A percentile compares a stretch with the other conserved stretches of the same genome.
phyloP scores from a whole-genome alignment of 225 moss, liverwort and hornwort genomes.

The Pleurozium schreberi region DNA sequence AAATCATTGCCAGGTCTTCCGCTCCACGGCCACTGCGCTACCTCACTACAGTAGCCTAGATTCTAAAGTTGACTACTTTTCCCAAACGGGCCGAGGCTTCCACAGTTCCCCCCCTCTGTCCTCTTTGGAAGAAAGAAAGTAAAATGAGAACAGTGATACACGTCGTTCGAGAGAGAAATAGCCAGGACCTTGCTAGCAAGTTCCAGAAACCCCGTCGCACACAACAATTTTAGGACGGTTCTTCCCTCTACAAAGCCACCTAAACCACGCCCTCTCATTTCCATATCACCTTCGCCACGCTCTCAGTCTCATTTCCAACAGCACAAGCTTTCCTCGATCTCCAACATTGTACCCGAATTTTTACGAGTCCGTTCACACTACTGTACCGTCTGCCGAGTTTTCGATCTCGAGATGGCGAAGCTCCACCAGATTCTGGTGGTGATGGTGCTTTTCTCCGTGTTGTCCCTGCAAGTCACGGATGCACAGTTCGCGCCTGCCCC shows the following conservation, averaged over 20 bases:
- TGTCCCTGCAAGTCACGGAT: neutral
- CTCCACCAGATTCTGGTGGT: neutral
- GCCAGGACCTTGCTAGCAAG: neutral
- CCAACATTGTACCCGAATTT: neutral
- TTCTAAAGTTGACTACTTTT: neutral
- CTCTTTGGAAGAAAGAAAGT: neutral
- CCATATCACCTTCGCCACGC: too few relatives aligned
- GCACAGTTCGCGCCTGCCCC: neutral
- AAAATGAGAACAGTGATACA: neutral
- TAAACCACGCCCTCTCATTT: too few relatives aligned
- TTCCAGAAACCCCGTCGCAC: neutral
- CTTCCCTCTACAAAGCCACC: neutral
- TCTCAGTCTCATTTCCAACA: too few relatives aligned
- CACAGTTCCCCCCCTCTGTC: neutral
- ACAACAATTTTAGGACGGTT: neutral
- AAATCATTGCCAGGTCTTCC: neutral
- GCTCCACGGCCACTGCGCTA: too few relatives aligned
- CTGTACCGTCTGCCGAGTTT: neutral
- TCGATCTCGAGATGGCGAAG: neutral
- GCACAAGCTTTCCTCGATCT: too few relatives aligned
- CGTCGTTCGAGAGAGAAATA: neutral
- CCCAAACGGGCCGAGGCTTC: neutral
- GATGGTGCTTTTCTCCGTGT: neutral
- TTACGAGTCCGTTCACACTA: neutral
- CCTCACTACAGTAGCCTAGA: neutral